Conservation (phyloP, 768 basidiomycete genomes). For the Ramaria rubella region DNA sequence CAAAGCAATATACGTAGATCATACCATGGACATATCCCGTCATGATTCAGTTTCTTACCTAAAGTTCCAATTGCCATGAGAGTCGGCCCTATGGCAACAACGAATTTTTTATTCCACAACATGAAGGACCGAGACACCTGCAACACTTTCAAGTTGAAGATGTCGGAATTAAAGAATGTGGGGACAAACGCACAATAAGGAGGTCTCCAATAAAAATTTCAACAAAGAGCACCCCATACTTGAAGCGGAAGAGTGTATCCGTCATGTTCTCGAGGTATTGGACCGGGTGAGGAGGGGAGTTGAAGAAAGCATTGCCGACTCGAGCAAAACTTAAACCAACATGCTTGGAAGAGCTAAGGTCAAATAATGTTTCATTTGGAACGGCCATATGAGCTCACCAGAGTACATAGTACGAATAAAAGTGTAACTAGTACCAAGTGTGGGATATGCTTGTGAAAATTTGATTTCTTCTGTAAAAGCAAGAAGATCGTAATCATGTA, state of each 20-base stretch:
- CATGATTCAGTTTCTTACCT: neutral
- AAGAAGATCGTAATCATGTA: constrained; percentile 10
- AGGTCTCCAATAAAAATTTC: constrained; percentile 2
- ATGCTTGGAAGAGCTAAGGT: neutral
- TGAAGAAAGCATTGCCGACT: neutral
- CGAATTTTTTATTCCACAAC: constrained; percentile 9
- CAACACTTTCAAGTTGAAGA: neutral
- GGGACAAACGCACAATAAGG: neutral
- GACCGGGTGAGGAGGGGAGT: neutral
- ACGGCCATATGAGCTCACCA: neutral
- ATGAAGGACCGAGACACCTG: constrained; percentile 5
- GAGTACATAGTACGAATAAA: constrained; percentile 4
- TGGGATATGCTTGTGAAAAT: neutral
- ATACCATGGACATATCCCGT: neutral
- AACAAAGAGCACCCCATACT: constrained; percentile 5
- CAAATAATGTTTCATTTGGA: neutral
- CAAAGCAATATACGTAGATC: neutral
- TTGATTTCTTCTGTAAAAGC: constrained; percentile 6
- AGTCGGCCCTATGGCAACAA: neutral
- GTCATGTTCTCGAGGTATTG: constrained; percentile 3
- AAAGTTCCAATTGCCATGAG: constrained; percentile 3
- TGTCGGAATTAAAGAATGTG: neutral
- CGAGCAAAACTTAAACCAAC: neutral
- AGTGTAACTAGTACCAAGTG: neutral
- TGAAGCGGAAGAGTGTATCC: neutral